A percentile compares a stretch with the other conserved stretches of the same genome.
Evolutionary conservation across 2,329 filamentous ascomycete genomes (phyloP).

Genomic region (Plenodomus lindquistii): DNA sequence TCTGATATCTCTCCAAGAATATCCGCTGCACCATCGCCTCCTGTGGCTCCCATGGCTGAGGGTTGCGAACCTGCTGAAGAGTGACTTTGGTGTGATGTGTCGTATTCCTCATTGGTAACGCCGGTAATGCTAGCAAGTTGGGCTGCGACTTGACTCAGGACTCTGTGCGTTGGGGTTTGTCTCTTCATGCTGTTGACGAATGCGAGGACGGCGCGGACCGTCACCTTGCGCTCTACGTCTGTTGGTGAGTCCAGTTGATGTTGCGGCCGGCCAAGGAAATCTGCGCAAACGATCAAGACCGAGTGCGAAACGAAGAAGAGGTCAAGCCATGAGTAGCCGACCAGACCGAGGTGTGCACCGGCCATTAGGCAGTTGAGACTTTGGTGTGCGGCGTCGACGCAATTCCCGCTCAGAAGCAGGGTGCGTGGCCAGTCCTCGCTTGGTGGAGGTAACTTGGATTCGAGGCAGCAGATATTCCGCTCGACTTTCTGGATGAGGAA

Average conservation of each 20-base stretch:
- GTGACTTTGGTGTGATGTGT: not conserved
- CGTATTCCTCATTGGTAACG: conserved; percentile 14
- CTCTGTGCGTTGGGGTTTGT: conserved; percentile 25
- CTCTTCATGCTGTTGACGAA: conserved; percentile 18
- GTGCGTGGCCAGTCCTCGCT: conserved; percentile 18
- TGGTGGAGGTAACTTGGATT: conserved; percentile 7
- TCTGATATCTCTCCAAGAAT: conserved; percentile 15
- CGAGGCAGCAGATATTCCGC: conserved; percentile 18
- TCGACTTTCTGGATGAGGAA: conserved; percentile 31
- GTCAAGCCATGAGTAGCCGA: conserved; percentile 26
- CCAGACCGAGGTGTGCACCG: conserved; percentile 17
- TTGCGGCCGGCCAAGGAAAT: conserved; percentile 30
- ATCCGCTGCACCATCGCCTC: conserved; percentile 9
- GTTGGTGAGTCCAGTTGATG: conserved; percentile 18
- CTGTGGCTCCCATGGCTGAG: conserved; percentile 2
- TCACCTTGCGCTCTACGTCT: conserved; percentile 25
- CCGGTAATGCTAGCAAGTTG: conserved; percentile 32
- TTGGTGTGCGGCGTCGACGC: conserved; percentile 29
- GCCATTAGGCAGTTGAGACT: conserved; percentile 25
- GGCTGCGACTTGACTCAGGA: conserved; percentile 22
- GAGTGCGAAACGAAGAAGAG: conserved; percentile 33
- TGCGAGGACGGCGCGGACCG: conserved; percentile 22
- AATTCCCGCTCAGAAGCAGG: conserved; percentile 27
- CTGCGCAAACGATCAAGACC: conserved; percentile 29
- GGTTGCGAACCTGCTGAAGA: not conserved